These are phyloP conservation scores for Glycine latifolia DNA, from an alignment of 306 rosid genomes.

Conservation along the genomic window DNA sequence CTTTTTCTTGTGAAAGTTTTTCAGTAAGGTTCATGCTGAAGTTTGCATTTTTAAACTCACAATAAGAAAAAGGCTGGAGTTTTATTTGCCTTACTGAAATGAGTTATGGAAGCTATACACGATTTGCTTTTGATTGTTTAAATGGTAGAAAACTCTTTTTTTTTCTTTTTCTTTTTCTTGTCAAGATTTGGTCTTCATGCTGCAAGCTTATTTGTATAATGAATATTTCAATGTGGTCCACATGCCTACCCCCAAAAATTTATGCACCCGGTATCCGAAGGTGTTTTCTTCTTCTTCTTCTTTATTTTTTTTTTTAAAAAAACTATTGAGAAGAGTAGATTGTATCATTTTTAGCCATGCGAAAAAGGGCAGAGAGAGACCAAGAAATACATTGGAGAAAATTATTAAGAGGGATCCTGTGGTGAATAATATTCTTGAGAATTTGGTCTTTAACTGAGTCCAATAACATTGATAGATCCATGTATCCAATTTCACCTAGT, in stretches of 20 bases:
- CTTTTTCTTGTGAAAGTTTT: slow-evolving; percentile 10
- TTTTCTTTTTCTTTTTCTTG: background rate
- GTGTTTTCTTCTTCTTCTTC: background rate
- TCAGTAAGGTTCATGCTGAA: background rate
- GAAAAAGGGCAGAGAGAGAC: background rate
- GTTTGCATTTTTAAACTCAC: slow-evolving; percentile 24
- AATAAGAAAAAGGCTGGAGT: background rate
- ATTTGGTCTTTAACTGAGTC: background rate
- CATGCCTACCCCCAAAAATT: background rate
- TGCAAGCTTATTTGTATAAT: background rate
- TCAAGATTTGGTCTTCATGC: background rate
- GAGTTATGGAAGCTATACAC: background rate
- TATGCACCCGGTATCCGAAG: slow-evolving; percentile 23
- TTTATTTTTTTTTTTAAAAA: background rate
- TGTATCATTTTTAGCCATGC: background rate
- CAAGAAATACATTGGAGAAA: background rate
- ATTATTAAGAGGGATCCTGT: background rate
- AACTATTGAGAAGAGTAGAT: background rate
- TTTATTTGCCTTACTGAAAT: slow-evolving; percentile 17
- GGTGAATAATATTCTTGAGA: background rate
- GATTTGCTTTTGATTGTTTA: background rate
- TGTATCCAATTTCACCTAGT: background rate
- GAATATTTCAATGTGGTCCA: background rate
- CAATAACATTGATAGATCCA: background rate
- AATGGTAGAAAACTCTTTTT: background rate